Conservation (phyloP, 495 filamentous ascomycete species). For the Pyronema domesticum region DNA sequence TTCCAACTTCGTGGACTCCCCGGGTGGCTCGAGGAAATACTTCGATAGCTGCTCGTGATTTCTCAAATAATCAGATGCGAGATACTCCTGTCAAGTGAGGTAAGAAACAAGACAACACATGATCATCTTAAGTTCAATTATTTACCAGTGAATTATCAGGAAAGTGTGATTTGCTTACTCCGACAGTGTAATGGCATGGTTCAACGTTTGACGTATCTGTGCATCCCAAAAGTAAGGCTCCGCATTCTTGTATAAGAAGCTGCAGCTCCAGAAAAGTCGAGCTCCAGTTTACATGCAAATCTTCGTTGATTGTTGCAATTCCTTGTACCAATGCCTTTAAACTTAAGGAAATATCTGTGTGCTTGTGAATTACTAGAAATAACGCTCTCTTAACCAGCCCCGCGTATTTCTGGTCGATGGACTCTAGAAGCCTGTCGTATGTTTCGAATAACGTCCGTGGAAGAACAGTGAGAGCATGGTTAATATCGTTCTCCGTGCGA, state of each 20-base stretch:
- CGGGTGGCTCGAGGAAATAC: neutral
- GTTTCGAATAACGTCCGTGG: slow-evolving; percentile 26
- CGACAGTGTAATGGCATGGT: neutral
- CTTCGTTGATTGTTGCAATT: neutral
- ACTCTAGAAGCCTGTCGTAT: slow-evolving; percentile 23
- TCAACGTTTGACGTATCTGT: neutral
- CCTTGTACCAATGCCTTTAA: neutral
- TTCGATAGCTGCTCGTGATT: too few relatives aligned
- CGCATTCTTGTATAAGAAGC: neutral
- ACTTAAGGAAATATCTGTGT: neutral
- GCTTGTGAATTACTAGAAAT: neutral
- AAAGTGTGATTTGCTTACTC: neutral
- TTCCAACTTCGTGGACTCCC: neutral
- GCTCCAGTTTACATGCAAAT: neutral
- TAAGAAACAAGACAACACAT: neutral
- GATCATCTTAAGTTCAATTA: neutral
- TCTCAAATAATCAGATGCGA: neutral
- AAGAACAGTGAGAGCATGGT: slow-evolving; percentile 18
- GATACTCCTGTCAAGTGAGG: slow-evolving; percentile 1
- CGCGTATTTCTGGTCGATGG: slow-evolving; percentile 13
- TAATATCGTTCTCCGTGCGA: slow-evolving; percentile 10
- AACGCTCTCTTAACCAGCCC: neutral
- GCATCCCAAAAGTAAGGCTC: neutral
- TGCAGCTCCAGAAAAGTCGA: neutral
- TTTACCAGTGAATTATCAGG: neutral